A percentile compares a stretch with the other conserved stretches of the same genome.
Evolutionary conservation across 352 stramenopile genomes (phyloP).

Genomic region (Peronosclerospora sorghi): DNA sequence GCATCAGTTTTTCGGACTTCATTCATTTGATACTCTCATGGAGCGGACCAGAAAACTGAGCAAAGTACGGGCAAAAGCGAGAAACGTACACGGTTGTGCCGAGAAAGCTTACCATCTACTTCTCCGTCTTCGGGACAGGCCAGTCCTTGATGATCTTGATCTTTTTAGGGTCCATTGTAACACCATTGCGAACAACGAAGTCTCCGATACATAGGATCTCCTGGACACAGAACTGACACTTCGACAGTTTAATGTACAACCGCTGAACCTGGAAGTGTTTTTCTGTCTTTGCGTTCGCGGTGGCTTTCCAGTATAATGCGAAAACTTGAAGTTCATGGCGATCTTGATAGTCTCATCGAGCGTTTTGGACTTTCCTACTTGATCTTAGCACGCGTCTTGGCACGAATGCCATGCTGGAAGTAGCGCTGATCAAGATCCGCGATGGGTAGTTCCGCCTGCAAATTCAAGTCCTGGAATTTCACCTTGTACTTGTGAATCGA

Average conservation of each 20-base stretch:
- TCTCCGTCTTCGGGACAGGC: background rate
- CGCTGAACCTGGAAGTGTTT: too few species aligned
- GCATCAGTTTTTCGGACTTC: background rate
- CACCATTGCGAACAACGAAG: slow-evolving; percentile 1
- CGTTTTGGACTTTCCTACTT: slow-evolving; percentile 9
- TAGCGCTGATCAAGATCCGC: slow-evolving; percentile 4
- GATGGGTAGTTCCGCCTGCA: background rate
- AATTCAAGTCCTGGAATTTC: background rate
- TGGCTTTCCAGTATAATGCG: slow-evolving; percentile 6
- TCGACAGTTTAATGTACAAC: background rate
- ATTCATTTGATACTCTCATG: background rate
- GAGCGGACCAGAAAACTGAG: background rate
- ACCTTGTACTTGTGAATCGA: slow-evolving; percentile 1
- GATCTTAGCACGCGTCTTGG: slow-evolving; percentile 9
- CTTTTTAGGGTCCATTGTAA: slow-evolving; percentile 4
- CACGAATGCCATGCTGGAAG: slow-evolving; percentile 9
- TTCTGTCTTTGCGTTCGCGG: background rate
- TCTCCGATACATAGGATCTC: slow-evolving; percentile 1
- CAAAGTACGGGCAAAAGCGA: background rate
- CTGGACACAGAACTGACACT: background rate
- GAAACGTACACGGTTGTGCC: background rate
- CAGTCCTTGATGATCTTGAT: background rate
- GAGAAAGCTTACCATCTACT: background rate
- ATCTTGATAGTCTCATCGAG: slow-evolving; percentile 5
- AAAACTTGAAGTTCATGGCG: slow-evolving; percentile 6